Base-by-base conservation (phyloP, 345 rosid species). In the Durio zibethinus region DNA sequence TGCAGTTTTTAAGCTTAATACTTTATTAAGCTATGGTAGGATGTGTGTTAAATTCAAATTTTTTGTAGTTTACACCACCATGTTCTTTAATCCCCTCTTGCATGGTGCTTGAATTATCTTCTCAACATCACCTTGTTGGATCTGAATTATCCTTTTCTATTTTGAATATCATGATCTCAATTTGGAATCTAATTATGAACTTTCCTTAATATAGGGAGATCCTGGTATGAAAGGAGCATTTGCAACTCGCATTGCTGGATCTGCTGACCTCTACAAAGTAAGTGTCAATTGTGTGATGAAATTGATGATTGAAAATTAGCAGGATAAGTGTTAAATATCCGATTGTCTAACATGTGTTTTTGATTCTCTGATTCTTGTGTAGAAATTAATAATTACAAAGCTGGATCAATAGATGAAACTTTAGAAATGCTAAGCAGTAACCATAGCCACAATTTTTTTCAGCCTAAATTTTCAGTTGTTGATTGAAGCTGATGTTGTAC, bases 221-320 rank as follows among this genome's bases (percentile, higher is more conserved):
- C 63, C 84, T 84, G 98, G 96, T n/a, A 87, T 89, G 97, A 93
- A 93, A 84, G 99, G 97, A 81, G 83, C 77, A 78, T 92, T 95
- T 52, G 97, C 99, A 47, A 92, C 97, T 80, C 93, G 97, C 52
- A 82, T 95, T 56, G 73, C 99, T 67, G 99, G 98, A 76, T 93
- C 99, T 77, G 89, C 98, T 5, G 98, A 95, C 82, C 89, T 95
- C 25, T 95, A 88, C 83, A 82, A 77, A 65, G 98, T 93, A 83
- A 81, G 89, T 53, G 23, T 60, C 48, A 29, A 73, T 43, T 43
- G 47, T 69, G 74, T 62, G 72, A 63, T 78, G 65, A 78, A 33
- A 54, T 16, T 52, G 27, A 60, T 48, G 53, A 47, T 61, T 78
- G 45, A 36, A 4, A 27, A 25, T 47, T 45, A 47, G 57, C 57